Conservation (phyloP, 768 basidiomycete genomes). For the Ephemerocybe angulata region DNA sequence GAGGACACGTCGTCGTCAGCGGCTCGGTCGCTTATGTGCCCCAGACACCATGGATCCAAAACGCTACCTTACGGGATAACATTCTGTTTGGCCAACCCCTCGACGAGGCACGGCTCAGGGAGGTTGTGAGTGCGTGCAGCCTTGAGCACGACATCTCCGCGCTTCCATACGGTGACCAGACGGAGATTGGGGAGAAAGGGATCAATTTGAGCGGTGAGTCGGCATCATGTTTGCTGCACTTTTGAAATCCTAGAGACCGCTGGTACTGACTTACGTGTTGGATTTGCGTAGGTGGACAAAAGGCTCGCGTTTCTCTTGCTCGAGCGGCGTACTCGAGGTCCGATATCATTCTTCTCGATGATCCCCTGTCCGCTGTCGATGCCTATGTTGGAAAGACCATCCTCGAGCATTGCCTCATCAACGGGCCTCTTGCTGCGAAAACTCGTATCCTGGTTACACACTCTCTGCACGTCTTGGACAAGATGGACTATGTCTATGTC, state of each 20-base stretch:
- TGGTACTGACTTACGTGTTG: no score
- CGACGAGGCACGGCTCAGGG: conserved; percentile 54
- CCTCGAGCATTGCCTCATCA: conserved; percentile 50
- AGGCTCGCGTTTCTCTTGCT: conserved; percentile 64
- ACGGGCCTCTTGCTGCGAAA: conserved; percentile 40
- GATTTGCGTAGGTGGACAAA: conserved; percentile 9
- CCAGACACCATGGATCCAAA: conserved; percentile 60
- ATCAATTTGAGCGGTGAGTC: conserved; percentile 49
- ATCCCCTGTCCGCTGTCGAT: conserved; percentile 71
- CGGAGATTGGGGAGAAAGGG: conserved; percentile 69
- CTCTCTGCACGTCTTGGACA: conserved; percentile 45
- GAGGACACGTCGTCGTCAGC: conserved; percentile 35
- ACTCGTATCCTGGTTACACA: conserved; percentile 56
- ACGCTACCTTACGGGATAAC: conserved; percentile 68
- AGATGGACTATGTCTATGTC: conserved; percentile 53
- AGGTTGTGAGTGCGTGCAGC: conserved; percentile 60
- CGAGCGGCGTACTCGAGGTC: conserved; percentile 64
- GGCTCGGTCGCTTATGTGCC: conserved; percentile 21
- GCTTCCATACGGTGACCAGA: conserved; percentile 61
- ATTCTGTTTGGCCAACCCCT: conserved; percentile 66
- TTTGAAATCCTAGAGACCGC: background rate
- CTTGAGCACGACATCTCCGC: conserved; percentile 67
- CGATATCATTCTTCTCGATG: conserved; percentile 69
- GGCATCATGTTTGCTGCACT: background rate
- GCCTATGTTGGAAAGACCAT: conserved; percentile 62